A percentile compares a stretch with the other conserved stretches of the same genome.
Evolutionary conservation across 345 rosid genomes (phyloP).

Genomic region (Dipteronia dyeriana): DNA sequence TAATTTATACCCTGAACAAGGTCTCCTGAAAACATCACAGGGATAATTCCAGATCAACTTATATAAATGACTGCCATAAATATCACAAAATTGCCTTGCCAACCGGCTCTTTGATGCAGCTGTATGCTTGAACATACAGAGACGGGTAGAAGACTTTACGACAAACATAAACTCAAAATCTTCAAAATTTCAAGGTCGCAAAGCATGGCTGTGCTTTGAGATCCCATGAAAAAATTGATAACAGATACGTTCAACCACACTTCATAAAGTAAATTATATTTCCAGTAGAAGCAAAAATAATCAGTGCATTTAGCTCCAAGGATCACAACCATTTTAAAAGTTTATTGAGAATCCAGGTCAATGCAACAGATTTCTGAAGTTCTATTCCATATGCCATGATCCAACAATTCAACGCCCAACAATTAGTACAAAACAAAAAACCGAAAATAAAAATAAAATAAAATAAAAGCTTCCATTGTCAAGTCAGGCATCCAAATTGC

Average conservation of each 20-base stretch:
- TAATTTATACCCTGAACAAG: conserved; percentile 79
- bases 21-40: conserved; percentile 49
- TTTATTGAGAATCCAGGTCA: not conserved
- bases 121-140: not conserved
- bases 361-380: not conserved
- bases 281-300: not conserved
- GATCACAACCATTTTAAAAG: not conserved
- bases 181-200: not conserved
- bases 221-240: not conserved
- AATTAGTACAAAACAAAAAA: too few relatives aligned
- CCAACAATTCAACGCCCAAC: not conserved
- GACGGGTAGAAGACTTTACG: not conserved
- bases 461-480: not conserved
- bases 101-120: not conserved
- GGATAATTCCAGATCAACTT: not conserved
- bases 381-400: not conserved
- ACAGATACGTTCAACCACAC: not conserved
- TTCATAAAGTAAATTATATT: not conserved
- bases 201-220: not conserved
- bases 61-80: not conserved
- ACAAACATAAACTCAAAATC: not conserved
- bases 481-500: not conserved
- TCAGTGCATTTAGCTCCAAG: not conserved
- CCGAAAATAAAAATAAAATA: not conserved
- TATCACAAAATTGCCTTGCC: not conserved